These are phyloP conservation scores for Apophysomyces elegans DNA, from an alignment of 371 early-diverging fungal species.

Conservation along the genomic window DNA sequence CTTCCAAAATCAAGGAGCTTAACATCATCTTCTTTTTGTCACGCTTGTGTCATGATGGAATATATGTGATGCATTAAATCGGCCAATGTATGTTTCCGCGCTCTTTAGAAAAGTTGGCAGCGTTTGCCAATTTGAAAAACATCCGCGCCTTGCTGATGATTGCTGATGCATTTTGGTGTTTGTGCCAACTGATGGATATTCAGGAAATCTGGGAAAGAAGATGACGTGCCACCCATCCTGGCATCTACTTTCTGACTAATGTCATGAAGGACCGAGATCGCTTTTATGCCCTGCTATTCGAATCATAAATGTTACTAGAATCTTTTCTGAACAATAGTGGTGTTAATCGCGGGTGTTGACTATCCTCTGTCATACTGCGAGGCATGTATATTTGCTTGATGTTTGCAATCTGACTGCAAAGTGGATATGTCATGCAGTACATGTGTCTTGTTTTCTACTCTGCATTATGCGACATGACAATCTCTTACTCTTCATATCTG, in stretches of 20 bases:
- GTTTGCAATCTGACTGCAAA: too few species aligned
- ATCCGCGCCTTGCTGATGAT: slow-evolving; percentile 30
- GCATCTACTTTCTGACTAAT: slow-evolving; percentile 24
- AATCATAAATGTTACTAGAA: slow-evolving; percentile 12
- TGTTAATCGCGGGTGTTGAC: neutral
- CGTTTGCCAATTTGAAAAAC: slow-evolving; percentile 25
- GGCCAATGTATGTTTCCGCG: slow-evolving; percentile 25
- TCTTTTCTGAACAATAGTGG: slow-evolving; percentile 16
- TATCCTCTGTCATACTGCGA: too few species aligned
- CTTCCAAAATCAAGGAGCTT: slow-evolving; percentile 17
- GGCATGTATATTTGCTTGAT: too few species aligned
- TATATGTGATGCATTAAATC: slow-evolving; percentile 18
- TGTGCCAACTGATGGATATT: slow-evolving; percentile 9
- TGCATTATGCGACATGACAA: too few species aligned
- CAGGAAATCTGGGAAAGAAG: slow-evolving; percentile 17
- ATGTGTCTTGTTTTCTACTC: too few species aligned
- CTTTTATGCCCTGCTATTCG: slow-evolving; percentile 21
- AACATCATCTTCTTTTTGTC: slow-evolving; percentile 13
- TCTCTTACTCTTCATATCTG: too few species aligned
- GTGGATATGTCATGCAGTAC: too few species aligned
- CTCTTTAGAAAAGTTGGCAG: slow-evolving; percentile 23
- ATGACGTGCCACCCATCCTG: slow-evolving; percentile 21
- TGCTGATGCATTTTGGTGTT: slow-evolving; percentile 29
- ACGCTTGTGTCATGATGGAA: slow-evolving; percentile 25
- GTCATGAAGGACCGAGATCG: slow-evolving; percentile 26